Evolutionary conservation across 495 filamentous ascomycete species (phyloP).

Genomic region (Thozetella sp.): DNA sequence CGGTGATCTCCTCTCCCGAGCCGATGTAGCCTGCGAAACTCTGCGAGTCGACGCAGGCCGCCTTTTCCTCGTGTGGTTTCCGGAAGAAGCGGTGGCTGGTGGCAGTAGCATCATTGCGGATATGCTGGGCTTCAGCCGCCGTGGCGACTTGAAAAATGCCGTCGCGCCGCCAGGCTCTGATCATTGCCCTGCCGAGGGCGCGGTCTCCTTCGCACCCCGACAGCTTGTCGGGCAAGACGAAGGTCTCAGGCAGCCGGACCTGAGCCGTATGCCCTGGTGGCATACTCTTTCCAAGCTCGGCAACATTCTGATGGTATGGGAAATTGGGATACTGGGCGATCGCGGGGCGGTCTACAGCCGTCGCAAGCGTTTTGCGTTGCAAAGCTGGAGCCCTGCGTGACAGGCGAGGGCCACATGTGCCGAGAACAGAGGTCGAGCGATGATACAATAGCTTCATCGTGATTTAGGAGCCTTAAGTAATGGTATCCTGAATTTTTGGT

Average conservation of each 20-base stretch:
- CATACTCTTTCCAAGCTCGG: slow-evolving; percentile 20
- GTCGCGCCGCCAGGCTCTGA: slow-evolving; percentile 37
- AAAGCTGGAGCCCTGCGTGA: no score
- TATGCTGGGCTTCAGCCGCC: slow-evolving; percentile 17
- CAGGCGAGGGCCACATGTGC: no score
- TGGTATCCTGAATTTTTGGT: no score
- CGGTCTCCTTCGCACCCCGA: slow-evolving; percentile 21
- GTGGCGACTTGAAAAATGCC: slow-evolving; percentile 46
- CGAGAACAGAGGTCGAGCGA: no score
- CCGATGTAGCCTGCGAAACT: slow-evolving; percentile 49
- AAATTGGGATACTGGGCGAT: no score
- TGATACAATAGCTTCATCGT: no score
- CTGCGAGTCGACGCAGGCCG: slow-evolving; percentile 39
- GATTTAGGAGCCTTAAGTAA: no score
- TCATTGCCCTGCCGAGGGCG: slow-evolving; percentile 32
- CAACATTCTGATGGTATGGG: not conserved
- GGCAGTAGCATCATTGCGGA: slow-evolving; percentile 25
- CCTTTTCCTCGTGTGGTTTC: slow-evolving; percentile 29
- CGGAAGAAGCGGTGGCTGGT: slow-evolving; percentile 38
- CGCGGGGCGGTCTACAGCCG: no score
- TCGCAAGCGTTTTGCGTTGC: no score
- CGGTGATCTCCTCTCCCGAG: slow-evolving; percentile 49
- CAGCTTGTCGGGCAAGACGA: slow-evolving; percentile 30
- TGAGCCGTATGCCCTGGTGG: slow-evolving; percentile 35
- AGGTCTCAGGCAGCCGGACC: slow-evolving; percentile 31